Conservation (phyloP, 2,329 filamentous ascomycete species). For the Fonsecaea monophora region DNA sequence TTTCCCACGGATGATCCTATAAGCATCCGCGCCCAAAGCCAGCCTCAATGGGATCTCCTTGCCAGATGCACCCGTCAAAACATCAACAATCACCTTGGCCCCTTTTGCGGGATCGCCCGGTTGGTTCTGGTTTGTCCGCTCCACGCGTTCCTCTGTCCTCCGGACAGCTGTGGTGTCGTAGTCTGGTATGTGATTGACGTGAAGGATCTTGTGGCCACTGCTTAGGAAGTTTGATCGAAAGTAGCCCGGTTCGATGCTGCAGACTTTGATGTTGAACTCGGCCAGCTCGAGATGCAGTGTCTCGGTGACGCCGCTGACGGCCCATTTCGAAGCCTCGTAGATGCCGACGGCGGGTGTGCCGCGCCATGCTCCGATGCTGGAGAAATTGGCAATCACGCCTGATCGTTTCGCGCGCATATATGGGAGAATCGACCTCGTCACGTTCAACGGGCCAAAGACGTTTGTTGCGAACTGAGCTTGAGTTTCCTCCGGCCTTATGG, state of each 20-base stretch:
- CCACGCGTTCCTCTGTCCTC: slow-evolving; percentile 18
- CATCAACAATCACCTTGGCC: slow-evolving; percentile 60
- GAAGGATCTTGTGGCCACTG: slow-evolving; percentile 20
- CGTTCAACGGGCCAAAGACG: slow-evolving; percentile 47
- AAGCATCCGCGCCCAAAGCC: slow-evolving; percentile 60
- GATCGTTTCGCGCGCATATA: slow-evolving; percentile 45
- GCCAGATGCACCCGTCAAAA: slow-evolving; percentile 59
- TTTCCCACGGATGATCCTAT: slow-evolving; percentile 53
- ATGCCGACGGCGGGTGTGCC: slow-evolving; percentile 42
- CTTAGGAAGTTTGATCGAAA: slow-evolving; percentile 33
- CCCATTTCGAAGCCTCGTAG: slow-evolving; percentile 49
- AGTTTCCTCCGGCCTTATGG: slow-evolving; percentile 38
- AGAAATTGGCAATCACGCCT: slow-evolving; percentile 48
- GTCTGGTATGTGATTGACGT: slow-evolving; percentile 25
- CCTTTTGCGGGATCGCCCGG: slow-evolving; percentile 65
- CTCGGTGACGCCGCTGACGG: slow-evolving; percentile 41
- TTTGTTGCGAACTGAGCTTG: slow-evolving; percentile 47
- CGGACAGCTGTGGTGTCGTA: slow-evolving; percentile 27
- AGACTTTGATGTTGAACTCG: slow-evolving; percentile 45
- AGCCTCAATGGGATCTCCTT: slow-evolving; percentile 61
- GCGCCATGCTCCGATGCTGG: slow-evolving; percentile 45
- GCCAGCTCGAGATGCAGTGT: slow-evolving; percentile 43
- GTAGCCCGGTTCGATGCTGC: slow-evolving; percentile 49
- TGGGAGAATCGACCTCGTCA: slow-evolving; percentile 47
- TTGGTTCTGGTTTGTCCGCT: slow-evolving; percentile 56